Conservation (phyloP, 2,329 filamentous ascomycete species). For the Colletotrichum chlorophyti region DNA sequence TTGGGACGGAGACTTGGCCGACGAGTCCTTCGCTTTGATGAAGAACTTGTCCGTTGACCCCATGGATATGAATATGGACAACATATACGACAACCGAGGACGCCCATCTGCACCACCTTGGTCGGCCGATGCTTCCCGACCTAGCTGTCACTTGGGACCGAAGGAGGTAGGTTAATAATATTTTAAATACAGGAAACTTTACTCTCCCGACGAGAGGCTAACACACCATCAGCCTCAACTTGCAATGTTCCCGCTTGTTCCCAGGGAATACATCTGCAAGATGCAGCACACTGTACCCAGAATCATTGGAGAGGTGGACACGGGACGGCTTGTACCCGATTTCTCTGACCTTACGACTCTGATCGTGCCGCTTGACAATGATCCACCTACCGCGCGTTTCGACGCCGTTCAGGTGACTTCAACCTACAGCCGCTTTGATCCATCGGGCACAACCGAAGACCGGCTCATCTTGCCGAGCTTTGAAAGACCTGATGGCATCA, state of each 20-base stretch:
- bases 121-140: background rate
- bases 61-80: background rate
- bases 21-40: background rate
- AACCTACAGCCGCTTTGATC: too few species aligned
- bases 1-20: background rate
- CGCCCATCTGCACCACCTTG: background rate
- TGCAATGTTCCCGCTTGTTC: background rate
- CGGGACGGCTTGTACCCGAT: too few species aligned
- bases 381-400: too few species aligned
- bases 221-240: constrained; percentile 10
- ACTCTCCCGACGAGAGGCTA: constrained; percentile 22
- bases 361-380: too few species aligned
- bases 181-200: background rate
- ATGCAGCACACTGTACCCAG: too few species aligned
- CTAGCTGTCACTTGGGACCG: background rate
- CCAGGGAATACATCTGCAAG: too few species aligned
- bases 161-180: constrained; percentile 16
- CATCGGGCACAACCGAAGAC: background rate
- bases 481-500: background rate
- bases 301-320: too few species aligned
- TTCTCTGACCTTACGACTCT: too few species aligned
- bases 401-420: too few species aligned
- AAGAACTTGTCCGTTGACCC: background rate
- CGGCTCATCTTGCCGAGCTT: background rate
- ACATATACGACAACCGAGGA: background rate